Percentiles rank a stretch among this genome's conserved stretches.
Conservation (phyloP, 176 grass and related monocot species). For the Oryza meridionalis region DNA sequence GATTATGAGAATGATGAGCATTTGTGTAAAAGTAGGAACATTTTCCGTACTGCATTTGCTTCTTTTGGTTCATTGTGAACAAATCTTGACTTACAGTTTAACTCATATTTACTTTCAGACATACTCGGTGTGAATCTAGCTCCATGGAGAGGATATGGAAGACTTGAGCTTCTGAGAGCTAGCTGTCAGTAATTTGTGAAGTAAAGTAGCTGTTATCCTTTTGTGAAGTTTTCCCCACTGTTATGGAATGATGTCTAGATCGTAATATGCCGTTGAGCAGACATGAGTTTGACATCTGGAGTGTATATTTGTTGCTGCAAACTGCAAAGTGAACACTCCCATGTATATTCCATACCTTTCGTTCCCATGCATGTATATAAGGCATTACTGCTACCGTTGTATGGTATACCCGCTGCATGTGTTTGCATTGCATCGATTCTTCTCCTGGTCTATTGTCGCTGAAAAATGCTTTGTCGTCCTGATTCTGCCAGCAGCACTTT, state of each 20-base stretch:
- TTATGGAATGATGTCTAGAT: slow-evolving; percentile 37
- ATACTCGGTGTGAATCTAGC: slow-evolving; percentile 17
- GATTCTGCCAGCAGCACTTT: neutral
- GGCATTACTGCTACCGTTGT: neutral
- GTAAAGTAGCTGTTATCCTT: neutral
- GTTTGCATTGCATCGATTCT: neutral
- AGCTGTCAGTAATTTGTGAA: slow-evolving; percentile 23
- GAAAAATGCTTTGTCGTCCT: neutral
- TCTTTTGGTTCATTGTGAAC: neutral
- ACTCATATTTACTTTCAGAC: slow-evolving; percentile 38
- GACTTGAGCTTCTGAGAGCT: slow-evolving; percentile 26
- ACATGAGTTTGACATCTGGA: slow-evolving; percentile 29
- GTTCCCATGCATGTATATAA: slow-evolving; percentile 29
- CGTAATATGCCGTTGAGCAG: slow-evolving; percentile 27
- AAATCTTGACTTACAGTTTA: slow-evolving; percentile 22
- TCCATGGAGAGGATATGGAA: slow-evolving; percentile 29
- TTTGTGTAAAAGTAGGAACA: neutral
- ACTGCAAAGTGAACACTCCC: slow-evolving; percentile 19
- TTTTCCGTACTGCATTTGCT: neutral
- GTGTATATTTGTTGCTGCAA: slow-evolving; percentile 32
- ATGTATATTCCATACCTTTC: slow-evolving; percentile 14
- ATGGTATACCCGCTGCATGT: neutral
- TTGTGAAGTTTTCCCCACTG: neutral
- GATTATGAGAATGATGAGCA: neutral
- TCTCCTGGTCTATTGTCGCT: neutral